Base-by-base conservation (phyloP, 495 filamentous ascomycete species). In the Penicillium paxilli region DNA sequence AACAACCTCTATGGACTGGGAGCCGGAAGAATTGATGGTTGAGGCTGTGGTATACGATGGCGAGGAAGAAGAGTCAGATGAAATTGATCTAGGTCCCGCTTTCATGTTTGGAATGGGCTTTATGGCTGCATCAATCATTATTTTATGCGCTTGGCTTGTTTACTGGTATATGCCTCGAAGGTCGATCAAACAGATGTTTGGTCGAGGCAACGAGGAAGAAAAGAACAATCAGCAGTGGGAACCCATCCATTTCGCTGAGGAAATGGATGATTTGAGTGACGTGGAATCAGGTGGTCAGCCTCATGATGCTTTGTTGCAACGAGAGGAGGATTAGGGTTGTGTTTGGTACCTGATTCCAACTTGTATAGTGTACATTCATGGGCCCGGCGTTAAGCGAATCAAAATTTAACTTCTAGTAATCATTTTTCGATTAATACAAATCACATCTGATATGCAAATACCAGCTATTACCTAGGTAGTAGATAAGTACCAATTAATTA, bases 211-310 rank as follows among this genome's bases (percentile, higher is more conserved):
- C 6, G 17, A 22, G 1, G 6, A 17, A 14, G 38, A 22, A 20
- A 44, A 30, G 2, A 2, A 41, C 8, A 25, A 11, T 3, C 30
- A 52, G 9, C 28, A 26, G 40, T 30, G 55, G 55, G 19, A 51
- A 22, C 12, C 44, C 4, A 26, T 54, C 3, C 9, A 23, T 42
- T 37, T 32, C 17, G 44, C 12, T 5, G 45, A 50, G 26, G 58
- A 57, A 41, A 19, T 61, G 24, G 47, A 57, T 53, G 53, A 50
- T n/a, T 6, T 57, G 50, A 52, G 45, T 19, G 49, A 60, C 42
- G 20, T 54, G 9, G 58, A 54, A 22, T 35, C 40, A 0, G 50
- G 50, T 2, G 41, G 47, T 22, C 51, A n/a, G 28, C 46, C 47
- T 0, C 24, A 47, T 11, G 52, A 49, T 33, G 33, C 37, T 19